Base-by-base conservation (phyloP, 148 eudicot species). In the Dianthus caryophyllus region DNA sequence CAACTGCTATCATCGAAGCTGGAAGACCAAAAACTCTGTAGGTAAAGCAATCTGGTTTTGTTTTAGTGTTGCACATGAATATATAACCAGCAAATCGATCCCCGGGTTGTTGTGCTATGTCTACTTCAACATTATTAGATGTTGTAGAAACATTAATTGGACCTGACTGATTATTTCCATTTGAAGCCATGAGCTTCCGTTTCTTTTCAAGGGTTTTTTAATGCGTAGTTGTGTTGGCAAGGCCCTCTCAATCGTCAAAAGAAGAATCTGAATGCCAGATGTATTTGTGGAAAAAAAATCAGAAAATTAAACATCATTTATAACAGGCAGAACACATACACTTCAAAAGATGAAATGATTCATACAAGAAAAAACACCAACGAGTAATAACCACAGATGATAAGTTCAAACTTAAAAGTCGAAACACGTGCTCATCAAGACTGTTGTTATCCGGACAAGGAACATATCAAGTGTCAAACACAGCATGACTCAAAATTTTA, bases 11-110 rank as follows among this genome's bases (percentile, higher is more conserved):
- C 70, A 57, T 75, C 0, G 85, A 76, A 50, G 71, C 71, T 67
- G 97, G 90, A 72, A 90, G 85, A 67, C 97, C 97, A 56, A 87
- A 75, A 93, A 90, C 38, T 84, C 85, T 21, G 73, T 70, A 76
- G 87, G 87, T n/a, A n/a, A n/a, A n/a, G n/a, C n/a, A n/a, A n/a
- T n/a, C n/a, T n/a, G n/a, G n/a, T n/a, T n/a, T n/a, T 22, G 97
- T 87, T 24, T n/a, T 81, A 59, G 64, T 49, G 70, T 76, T 85
- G 58, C 96, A 90, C 87, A 90, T 80, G 78, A 90, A 90, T 77
- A 90, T 87, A 73, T 65, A 76, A 65, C 79, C 79, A 65, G 67
- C 66, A 38, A 71, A 16, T n/a, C 59, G 39, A 54, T 53, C n/a
- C 16, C n/a, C 61, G 29, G 21, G 41, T 24, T 65, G 26, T 10